Evolutionary conservation across 208 protist species (phyloP), one percentile per base, ranked within the genome.

Genomic region (Leishmania gerbilli): DNA sequence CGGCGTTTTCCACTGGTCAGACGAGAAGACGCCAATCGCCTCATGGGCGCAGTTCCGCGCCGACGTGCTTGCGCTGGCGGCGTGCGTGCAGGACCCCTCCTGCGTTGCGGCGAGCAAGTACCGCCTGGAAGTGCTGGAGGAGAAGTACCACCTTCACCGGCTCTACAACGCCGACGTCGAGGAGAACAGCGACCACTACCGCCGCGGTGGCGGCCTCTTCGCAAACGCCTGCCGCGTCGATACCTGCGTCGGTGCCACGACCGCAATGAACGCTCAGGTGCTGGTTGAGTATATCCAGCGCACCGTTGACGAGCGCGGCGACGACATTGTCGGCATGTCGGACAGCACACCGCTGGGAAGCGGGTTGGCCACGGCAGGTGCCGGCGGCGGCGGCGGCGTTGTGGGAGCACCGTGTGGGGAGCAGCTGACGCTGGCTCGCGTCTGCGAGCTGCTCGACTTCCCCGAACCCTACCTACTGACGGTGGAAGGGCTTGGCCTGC

Each of bases 401-500:
- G 51, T 75, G 37, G 60, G 65, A 75, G 17, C 62, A 6, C 15
- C 31, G 11, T 49, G 67, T 40, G 71, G 76, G 51, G 81, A 86
- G 31, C 82, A 86, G 40, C 84, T 88, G 31, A 96, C 90, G 21
- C 88, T 98, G 37, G 55, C 76, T 49, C 79, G 83, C 55, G 81
- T 93, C 56, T 95, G 88, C 60, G 91, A 93, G 74, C 76, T 95
- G 67, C 80, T 95, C 3, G 90, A 91, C 79, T 85, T 98, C 40
- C 68, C 53, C 1, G 92, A 96, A 47, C 83, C 89, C 5, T 67
- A 86, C 17, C 71, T 96, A 31, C 88, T 99, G 37, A 98, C 88
- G 53, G 95, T 99, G n/a, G 97, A 99, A 45, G 96, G 89, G 9
- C 91, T 99, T 7, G 98, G 99, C 24, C 88, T 99, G 71, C 90